Conservation (phyloP, 176 grass and related monocot genomes). For the Luzula sylvatica region DNA sequence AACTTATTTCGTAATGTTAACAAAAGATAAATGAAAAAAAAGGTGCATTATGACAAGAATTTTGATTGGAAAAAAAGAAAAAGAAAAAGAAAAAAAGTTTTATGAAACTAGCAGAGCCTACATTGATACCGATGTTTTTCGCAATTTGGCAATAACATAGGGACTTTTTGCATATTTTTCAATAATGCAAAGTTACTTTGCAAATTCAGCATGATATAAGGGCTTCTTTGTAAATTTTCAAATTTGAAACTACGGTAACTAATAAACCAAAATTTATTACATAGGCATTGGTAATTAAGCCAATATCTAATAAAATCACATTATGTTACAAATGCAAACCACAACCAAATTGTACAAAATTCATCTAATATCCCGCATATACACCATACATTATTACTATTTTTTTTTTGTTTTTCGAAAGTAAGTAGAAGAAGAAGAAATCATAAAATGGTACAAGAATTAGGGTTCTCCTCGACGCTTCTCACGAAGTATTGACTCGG, state of each 20-base stretch:
- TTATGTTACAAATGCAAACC: not conserved
- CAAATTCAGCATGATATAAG: too few species aligned
- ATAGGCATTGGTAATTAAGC: conserved; percentile 13
- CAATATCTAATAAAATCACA: conserved; percentile 17
- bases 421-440: not conserved
- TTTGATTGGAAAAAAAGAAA: not conserved
- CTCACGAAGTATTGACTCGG: conserved; percentile 40
- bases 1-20: too few species aligned
- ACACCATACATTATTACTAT: conserved; percentile 6
- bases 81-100: not conserved
- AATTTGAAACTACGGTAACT: too few species aligned
- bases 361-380: not conserved
- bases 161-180: too few species aligned
- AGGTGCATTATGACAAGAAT: too few species aligned
- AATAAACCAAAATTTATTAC: conserved; percentile 16
- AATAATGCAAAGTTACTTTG: too few species aligned
- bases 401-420: not conserved
- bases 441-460: conserved; percentile 64
- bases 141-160: too few species aligned
- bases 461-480: conserved; percentile 84
- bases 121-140: too few species aligned
- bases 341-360: conserved; percentile 17
- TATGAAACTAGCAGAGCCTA: not conserved
- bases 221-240: too few species aligned
- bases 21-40: too few species aligned